Evolutionary conservation across 768 basidiomycete species (phyloP).

Genomic region (Boletus tomentosulus): DNA sequence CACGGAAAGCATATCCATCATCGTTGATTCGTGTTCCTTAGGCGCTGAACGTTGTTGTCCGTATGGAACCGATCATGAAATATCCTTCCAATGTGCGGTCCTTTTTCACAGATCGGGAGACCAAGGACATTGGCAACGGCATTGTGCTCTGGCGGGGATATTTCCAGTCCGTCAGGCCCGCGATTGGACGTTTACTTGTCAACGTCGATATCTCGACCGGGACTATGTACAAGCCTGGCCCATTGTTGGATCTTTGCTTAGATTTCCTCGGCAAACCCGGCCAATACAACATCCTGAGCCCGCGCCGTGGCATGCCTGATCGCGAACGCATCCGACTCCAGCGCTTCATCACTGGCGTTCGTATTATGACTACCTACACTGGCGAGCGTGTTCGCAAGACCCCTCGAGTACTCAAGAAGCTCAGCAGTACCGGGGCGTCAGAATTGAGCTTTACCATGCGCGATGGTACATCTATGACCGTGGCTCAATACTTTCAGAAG

Average conservation of each 20-base stretch:
- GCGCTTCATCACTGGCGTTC: constrained; percentile 51
- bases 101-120: constrained; percentile 62
- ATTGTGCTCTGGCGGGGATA: constrained; percentile 76
- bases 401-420: constrained; percentile 59
- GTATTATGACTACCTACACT: constrained; percentile 41
- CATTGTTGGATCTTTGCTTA: constrained; percentile 53
- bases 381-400: constrained; percentile 36
- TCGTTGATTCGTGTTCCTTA: constrained; percentile 23
- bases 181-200: constrained; percentile 56
- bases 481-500: constrained; percentile 57
- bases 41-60: constrained; percentile 72
- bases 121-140: constrained; percentile 53
- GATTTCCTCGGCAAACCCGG: constrained; percentile 43
- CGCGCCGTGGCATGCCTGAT: constrained; percentile 42
- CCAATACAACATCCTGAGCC: constrained; percentile 35
- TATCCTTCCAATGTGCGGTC: constrained; percentile 73
- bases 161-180: constrained; percentile 75
- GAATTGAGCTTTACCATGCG: constrained; percentile 52
- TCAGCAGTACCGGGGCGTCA: constrained; percentile 51
- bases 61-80: constrained; percentile 66
- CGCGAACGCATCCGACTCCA: constrained; percentile 50
- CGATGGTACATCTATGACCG: constrained; percentile 52
- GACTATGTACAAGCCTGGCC: constrained; percentile 67
- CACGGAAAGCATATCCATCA: background rate
- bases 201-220: constrained; percentile 79